Percentiles rank a stretch among this genome's conserved stretches.
phyloP scores from a whole-genome alignment of 2,329 filamentous ascomycete genomes.

The Leptographium galeiforme region DNA sequence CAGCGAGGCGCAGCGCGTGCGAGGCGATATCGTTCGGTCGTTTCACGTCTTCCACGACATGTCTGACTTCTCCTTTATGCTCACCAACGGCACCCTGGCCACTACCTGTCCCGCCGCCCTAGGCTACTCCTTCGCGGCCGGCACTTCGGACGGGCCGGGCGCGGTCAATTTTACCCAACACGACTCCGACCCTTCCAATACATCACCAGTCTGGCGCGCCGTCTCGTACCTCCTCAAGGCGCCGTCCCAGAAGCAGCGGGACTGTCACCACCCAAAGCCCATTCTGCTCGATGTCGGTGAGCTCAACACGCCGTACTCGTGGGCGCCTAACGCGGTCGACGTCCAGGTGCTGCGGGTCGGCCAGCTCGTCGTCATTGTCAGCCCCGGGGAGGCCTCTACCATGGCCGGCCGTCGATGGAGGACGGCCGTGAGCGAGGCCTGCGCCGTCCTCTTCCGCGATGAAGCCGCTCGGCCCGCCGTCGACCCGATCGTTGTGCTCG shows the following conservation, averaged over 20 bases:
- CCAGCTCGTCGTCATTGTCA: slow-evolving; percentile 70
- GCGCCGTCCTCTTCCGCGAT: slow-evolving; percentile 22
- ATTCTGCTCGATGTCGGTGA: slow-evolving; percentile 82
- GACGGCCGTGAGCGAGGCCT: slow-evolving; percentile 46
- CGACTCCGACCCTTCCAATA: slow-evolving; percentile 52
- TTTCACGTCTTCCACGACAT: slow-evolving; percentile 77
- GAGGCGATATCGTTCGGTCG: slow-evolving; percentile 55
- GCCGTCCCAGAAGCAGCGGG: slow-evolving; percentile 55
- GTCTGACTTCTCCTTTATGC: slow-evolving; percentile 55
- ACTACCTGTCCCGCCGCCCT: slow-evolving; percentile 73
- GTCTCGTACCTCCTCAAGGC: slow-evolving; percentile 60
- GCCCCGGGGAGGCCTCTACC: slow-evolving; percentile 77
- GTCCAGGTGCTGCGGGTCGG: slow-evolving; percentile 76
- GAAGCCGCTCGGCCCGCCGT: slow-evolving; percentile 19
- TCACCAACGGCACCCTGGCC: slow-evolving; percentile 57
- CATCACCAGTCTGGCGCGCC: slow-evolving; percentile 60
- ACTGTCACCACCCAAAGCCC: slow-evolving; percentile 70
- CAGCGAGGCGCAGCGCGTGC: slow-evolving; percentile 32
- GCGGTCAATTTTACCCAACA: slow-evolving; percentile 88
- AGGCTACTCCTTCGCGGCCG: slow-evolving; percentile 80
- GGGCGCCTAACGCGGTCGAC: slow-evolving; percentile 86
- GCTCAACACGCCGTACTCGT: slow-evolving; percentile 63
- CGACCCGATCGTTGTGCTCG: slow-evolving; percentile 65
- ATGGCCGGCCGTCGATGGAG: slow-evolving; percentile 89
- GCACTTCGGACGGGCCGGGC: slow-evolving; percentile 79